Base-by-base conservation (phyloP, 1,139 yeast species). In the Candida dubliniensis region DNA sequence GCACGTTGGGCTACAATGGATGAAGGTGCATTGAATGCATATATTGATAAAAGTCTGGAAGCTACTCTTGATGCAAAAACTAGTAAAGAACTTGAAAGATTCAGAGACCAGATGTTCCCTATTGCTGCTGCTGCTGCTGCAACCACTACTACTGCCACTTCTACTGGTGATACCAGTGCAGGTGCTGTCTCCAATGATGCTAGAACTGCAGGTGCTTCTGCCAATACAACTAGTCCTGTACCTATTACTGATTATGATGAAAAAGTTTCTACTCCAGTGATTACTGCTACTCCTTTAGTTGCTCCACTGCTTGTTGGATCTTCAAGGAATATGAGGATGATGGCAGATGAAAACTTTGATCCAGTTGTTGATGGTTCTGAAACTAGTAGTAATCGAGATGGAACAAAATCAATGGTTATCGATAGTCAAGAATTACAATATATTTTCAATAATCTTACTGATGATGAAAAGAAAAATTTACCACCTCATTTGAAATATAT, bases 401-500 rank as follows among this genome's bases (percentile, higher is more conserved):
- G 47, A 34, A 12, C 2, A 18, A 33, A 38, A 26, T 15, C 33
- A 1, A 38, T 42, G 3, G 36, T 41, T 6, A 58, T 71, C 23
- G 64, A 60, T 34, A 60, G 57, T 36, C 65, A 65, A 34, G 70
- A 69, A 49, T 56, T 70, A 49, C 52, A 54, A 26, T 56, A 56
- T 41, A 51, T 68, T 31, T 66, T 66, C 52, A 56, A 59, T 31
- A 63, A 60, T 44, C 53, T 64, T 30, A 52, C 55, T 13, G 69
- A 64, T 3, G 49, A 49, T 12, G 69, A 67, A 43, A 59, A 66
- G 47, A 56, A 68, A 41, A 54, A 55, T 18, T 56, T 69, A 33
- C 76, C 76, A 11, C 61, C 61, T 41, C 74, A 69, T 54, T 60
- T 72, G 51, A 71, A 65, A 47, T 67, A 67, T 44, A 58, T 71